phyloP scores from a whole-genome alignment of 257 asterid species.

The Rhazya stricta region DNA sequence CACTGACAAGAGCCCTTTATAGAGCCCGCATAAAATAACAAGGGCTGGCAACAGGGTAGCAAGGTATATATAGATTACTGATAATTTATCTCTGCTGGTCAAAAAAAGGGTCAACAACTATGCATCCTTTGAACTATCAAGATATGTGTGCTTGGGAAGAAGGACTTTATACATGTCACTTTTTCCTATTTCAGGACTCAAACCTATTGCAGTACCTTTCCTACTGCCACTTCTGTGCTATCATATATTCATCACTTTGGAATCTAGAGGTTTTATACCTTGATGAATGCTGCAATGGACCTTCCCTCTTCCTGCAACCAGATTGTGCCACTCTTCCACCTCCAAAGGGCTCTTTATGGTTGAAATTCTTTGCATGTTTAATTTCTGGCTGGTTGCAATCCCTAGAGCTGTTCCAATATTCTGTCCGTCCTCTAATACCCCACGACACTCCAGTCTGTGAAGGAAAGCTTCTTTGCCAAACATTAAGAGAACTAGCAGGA shows the following conservation, averaged over 20 bases:
- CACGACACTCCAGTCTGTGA: constrained; percentile 13
- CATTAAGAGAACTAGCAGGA: constrained; percentile 23
- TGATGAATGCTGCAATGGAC: constrained; percentile 45
- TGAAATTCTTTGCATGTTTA: constrained; percentile 28
- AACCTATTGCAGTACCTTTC: background rate
- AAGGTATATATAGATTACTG: background rate
- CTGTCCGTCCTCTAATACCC: constrained; percentile 16
- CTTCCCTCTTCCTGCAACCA: constrained; percentile 68
- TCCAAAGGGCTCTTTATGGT: constrained; percentile 24
- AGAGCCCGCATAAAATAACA: background rate
- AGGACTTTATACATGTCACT: background rate
- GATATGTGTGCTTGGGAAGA: background rate
- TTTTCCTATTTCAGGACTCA: background rate
- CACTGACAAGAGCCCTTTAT: background rate
- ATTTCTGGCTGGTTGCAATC: constrained; percentile 22
- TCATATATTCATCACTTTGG: constrained; percentile 35
- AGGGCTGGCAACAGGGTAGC: background rate
- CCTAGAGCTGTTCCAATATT: constrained; percentile 25
- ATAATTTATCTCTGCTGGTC: background rate
- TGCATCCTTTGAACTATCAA: background rate
- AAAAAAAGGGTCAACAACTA: background rate
- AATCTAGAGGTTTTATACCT: constrained; percentile 55
- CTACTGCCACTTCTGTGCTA: background rate
- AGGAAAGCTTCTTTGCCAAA: constrained; percentile 24
- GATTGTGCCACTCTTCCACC: constrained; percentile 40